Evolutionary conservation across 768 basidiomycete genomes (phyloP).

Genomic region (Psilocybe azurescens): DNA sequence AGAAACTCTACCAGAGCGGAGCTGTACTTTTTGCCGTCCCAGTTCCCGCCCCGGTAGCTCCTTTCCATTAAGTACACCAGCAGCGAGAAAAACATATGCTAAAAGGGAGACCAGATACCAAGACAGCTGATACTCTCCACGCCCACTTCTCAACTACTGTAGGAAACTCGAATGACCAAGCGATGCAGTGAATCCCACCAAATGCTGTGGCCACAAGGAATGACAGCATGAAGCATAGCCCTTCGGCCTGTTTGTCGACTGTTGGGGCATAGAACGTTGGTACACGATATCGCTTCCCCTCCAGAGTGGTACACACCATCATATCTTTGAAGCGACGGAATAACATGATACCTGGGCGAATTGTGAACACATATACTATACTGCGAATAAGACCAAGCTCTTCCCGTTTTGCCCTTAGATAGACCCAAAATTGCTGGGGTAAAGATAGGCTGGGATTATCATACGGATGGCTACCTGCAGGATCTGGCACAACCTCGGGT

Average conservation of each 20-base stretch:
- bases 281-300: constrained; percentile 8
- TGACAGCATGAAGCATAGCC: background rate
- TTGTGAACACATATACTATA: background rate
- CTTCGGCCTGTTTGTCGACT: background rate
- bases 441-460: background rate
- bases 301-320: constrained; percentile 6
- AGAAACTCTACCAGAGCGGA: background rate
- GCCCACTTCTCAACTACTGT: constrained; percentile 10
- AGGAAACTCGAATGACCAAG: constrained; percentile 20
- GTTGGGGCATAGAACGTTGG: constrained; percentile 12
- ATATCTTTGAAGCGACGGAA: constrained; percentile 7
- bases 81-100: background rate
- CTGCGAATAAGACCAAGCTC: background rate
- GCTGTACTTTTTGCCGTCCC: background rate
- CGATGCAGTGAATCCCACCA: constrained; percentile 23
- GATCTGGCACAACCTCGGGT: too few relatives aligned
- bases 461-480: background rate
- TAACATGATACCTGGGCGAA: background rate
- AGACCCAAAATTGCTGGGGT: background rate
- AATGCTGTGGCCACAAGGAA: constrained; percentile 15
- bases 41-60: background rate
- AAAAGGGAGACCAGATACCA: background rate
- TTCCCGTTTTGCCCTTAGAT: background rate
- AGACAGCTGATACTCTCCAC: constrained; percentile 11
- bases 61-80: background rate